phyloP scores from a whole-genome alignment of 2,329 filamentous ascomycete species.

The Penicillium rolfsii region DNA sequence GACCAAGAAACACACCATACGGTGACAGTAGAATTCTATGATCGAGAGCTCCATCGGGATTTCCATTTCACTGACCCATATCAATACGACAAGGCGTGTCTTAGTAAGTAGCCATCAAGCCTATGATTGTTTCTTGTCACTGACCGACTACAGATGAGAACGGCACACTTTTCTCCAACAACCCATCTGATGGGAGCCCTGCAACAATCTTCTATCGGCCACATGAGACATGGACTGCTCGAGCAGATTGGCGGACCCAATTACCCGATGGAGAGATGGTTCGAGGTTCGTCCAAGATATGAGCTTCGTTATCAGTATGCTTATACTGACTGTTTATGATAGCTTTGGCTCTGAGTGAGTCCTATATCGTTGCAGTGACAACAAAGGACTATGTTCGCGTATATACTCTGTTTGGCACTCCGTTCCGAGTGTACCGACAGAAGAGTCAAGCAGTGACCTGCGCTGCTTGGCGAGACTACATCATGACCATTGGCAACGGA shows the following conservation, averaged over 20 bases:
- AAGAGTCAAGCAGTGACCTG: conserved; percentile 94
- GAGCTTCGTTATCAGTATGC: background rate
- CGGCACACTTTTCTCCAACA: conserved; percentile 83
- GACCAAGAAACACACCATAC: conserved; percentile 93
- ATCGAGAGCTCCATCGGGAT: conserved; percentile 86
- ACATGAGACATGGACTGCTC: conserved; percentile 93
- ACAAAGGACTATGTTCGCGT: conserved; percentile 85
- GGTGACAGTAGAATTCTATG: conserved; percentile 96
- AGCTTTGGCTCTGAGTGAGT: conserved; percentile 87
- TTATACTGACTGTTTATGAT: conserved; percentile 7
- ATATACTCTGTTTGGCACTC: conserved; percentile 89
- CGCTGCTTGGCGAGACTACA: conserved; percentile 91
- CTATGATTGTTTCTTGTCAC: conserved; percentile 6
- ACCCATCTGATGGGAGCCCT: conserved; percentile 66
- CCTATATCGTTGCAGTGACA: conserved; percentile 87
- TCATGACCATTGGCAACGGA: conserved; percentile 95
- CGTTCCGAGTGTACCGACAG: conserved; percentile 84
- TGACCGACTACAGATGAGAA: conserved; percentile 62
- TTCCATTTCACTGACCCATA: conserved; percentile 98
- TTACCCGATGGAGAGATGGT: conserved; percentile 87
- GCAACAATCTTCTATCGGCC: conserved; percentile 94
- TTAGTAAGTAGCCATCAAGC: conserved; percentile 57
- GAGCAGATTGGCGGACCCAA: conserved; percentile 85
- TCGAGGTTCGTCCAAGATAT: conserved; percentile 48
- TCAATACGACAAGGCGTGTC: conserved; percentile 91